phyloP scores from a whole-genome alignment of 148 eudicot genomes.

The Bassia scoparia region DNA sequence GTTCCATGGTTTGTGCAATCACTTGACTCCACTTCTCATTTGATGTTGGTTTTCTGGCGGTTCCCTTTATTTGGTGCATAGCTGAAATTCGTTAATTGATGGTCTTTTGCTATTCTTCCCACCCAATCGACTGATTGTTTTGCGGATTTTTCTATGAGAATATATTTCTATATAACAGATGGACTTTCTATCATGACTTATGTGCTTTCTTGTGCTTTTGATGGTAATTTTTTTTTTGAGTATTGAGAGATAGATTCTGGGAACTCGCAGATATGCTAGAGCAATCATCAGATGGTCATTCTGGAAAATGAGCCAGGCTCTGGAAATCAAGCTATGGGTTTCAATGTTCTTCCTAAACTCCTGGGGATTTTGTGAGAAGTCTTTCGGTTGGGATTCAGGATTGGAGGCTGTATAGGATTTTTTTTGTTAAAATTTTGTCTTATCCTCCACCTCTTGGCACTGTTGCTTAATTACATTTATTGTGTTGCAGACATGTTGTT shows the following conservation, averaged over 20 bases:
- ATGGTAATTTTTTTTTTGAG: conserved; percentile 22
- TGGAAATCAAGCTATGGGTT: conserved; percentile 54
- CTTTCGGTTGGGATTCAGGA: conserved; percentile 33
- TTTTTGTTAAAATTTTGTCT: conserved; percentile 34
- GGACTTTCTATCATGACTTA: conserved; percentile 9
- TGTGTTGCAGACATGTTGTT: conserved; percentile 78
- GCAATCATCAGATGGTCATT: conserved; percentile 53
- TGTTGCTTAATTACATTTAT: conserved; percentile 50
- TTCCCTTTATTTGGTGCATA: not conserved
- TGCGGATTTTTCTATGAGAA: not conserved
- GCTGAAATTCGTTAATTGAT: not conserved
- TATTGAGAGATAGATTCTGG: conserved; percentile 57
- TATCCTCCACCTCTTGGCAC: conserved; percentile 39
- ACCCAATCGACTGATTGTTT: not conserved
- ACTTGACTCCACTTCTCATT: not conserved
- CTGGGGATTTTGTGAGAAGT: conserved; percentile 35
- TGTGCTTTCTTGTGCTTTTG: conserved; percentile 22
- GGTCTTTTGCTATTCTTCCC: not conserved
- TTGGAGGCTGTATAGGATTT: conserved; percentile 35
- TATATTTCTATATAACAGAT: not conserved
- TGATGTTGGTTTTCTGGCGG: not conserved
- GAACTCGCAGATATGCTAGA: conserved; percentile 72
- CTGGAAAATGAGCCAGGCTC: conserved; percentile 60
- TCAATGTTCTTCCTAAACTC: too few relatives aligned
- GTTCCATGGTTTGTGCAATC: not conserved